phyloP scores from a whole-genome alignment of 108 stramenopile species.

The Discostella pseudostelligera region DNA sequence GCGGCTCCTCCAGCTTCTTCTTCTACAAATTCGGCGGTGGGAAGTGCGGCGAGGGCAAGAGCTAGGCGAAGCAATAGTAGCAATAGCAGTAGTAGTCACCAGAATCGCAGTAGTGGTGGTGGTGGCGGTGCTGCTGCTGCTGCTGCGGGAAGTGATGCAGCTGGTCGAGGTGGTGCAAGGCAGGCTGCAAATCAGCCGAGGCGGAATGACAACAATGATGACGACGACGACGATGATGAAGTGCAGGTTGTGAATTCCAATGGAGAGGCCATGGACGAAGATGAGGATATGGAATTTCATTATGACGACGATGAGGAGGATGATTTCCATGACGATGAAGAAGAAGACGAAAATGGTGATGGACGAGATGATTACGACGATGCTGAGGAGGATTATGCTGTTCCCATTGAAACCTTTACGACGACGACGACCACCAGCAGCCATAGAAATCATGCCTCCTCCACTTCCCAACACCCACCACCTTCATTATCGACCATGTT shows the following conservation, averaged over 20 bases:
- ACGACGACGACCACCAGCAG: too few species aligned
- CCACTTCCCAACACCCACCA: neutral
- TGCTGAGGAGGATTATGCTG: constrained; percentile 23
- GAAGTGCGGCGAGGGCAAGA: neutral
- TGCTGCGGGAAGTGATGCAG: neutral
- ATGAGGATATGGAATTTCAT: constrained; percentile 11
- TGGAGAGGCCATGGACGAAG: constrained; percentile 17
- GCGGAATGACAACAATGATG: neutral
- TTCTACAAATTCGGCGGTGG: neutral
- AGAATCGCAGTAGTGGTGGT: neutral
- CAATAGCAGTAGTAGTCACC: neutral
- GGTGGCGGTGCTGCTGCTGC: neutral
- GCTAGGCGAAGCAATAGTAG: neutral
- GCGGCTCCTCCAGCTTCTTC: neutral
- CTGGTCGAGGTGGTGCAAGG: neutral
- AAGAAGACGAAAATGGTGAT: constrained; percentile 19
- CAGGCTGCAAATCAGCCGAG: too few species aligned
- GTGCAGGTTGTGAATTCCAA: constrained; percentile 10
- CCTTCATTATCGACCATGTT: constrained; percentile 75
- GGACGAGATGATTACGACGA: constrained; percentile 15
- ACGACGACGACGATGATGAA: constrained; percentile 28
- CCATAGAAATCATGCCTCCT: neutral
- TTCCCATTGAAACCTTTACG: neutral
- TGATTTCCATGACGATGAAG: constrained; percentile 14
- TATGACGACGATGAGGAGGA: constrained; percentile 24